Percentiles rank a stretch among this genome's conserved stretches.
Conservation (phyloP, 78 protist genomes). For the Cavenderia fasciculata region DNA sequence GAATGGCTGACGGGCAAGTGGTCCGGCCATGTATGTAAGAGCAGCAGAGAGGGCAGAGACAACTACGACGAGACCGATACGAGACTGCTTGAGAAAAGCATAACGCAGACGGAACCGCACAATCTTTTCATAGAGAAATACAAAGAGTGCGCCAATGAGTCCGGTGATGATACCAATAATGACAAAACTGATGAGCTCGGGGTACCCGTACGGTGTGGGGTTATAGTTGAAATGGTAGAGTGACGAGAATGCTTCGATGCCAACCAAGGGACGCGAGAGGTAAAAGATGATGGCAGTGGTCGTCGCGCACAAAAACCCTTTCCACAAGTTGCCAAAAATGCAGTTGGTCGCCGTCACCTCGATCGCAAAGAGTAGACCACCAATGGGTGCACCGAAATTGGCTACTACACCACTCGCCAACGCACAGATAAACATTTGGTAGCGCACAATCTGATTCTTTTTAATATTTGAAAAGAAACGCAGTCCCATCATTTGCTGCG, state of each 20-base stretch:
- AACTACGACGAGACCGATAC: slow-evolving; percentile 29
- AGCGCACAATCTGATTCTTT: slow-evolving; percentile 39
- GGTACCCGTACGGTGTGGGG: slow-evolving; percentile 22
- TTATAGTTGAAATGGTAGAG: slow-evolving; percentile 28
- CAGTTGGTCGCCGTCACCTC: slow-evolving; percentile 93
- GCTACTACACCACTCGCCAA: slow-evolving; percentile 90
- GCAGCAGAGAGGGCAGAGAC: slow-evolving; percentile 4
- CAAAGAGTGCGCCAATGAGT: slow-evolving; percentile 80
- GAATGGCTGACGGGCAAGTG: slow-evolving; percentile 25
- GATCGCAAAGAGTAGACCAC: slow-evolving; percentile 91
- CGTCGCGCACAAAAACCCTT: slow-evolving; percentile 80
- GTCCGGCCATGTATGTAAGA: slow-evolving; percentile 33
- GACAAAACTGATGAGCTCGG: slow-evolving; percentile 54
- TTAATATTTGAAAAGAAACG: slow-evolving; percentile 15
- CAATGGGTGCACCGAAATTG: slow-evolving; percentile 95
- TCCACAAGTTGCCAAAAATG: slow-evolving; percentile 69
- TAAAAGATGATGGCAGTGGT: slow-evolving; percentile 68
- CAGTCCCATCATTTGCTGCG: slow-evolving; percentile 35
- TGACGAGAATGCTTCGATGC: background rate
- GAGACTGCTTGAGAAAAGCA: slow-evolving; percentile 12
- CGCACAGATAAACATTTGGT: slow-evolving; percentile 83
- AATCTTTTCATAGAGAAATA: slow-evolving; percentile 59
- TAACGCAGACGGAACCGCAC: slow-evolving; percentile 62
- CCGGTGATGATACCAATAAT: slow-evolving; percentile 82
- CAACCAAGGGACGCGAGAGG: slow-evolving; percentile 6